Evolutionary conservation across 164 flowering plant genomes (phyloP), one percentile per base, ranked within the genome.

Genomic region (Nymphaea thermarum): DNA sequence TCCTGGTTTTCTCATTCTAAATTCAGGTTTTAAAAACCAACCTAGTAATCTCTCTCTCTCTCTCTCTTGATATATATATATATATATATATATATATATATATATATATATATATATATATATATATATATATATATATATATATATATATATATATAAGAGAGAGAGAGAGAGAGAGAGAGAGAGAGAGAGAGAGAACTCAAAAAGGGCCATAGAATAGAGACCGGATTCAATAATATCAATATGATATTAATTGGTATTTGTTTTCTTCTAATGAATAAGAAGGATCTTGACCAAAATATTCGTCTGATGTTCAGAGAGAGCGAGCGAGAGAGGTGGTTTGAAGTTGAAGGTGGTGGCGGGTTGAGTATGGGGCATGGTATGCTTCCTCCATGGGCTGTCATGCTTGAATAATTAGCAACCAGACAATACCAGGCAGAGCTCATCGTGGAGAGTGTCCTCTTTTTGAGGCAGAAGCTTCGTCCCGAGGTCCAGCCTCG

Each of bases 21-120:
- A 25, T 25, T 25, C 36, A 25, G 36, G 36, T 25, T 25, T 25
- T 25, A 25, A 25, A 25, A 25, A 25, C 66, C 60, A 64, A 62
- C 67, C 59, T 65, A 44, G 71, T 63, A 63, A 43, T 70, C 73
- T 67, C 73, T 63, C 12, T 63, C 45, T 64, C 59, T 65, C 43
- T 25, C 63, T 55, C 36, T 25, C 36, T 25, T 25, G 0, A 25
- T 25, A 25, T 25, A 25, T 25, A 25, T 25, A 25, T 25, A 25
- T 25, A 25, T 25, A 25, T 25, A 25, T 25, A 25, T 25, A 25
- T 25, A 25, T 25, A 25, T 25, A 25, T 25, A 25, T 25, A 25
- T 25, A 25, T 25, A 25, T 25, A 25, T 25, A 25, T 25, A 25
- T 25, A 25, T 25, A 25, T 25, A 25, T 25, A n/a, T n/a, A n/a